Conservation (phyloP, 78 protist species). For the Dictyostelium purpureum region DNA sequence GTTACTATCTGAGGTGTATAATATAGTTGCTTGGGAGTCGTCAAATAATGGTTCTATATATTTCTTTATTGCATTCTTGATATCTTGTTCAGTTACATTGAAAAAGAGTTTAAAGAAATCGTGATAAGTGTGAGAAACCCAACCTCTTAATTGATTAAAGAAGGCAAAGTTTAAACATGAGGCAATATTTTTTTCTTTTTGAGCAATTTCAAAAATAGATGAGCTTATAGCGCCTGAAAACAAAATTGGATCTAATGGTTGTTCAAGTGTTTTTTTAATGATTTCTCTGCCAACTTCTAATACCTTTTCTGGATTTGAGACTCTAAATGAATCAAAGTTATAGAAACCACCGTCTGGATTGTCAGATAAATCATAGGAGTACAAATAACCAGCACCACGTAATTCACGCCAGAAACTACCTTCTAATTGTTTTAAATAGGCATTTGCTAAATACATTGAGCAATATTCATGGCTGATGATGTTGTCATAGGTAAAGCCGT, state of each 20-base stretch:
- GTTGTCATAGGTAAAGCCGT: not conserved
- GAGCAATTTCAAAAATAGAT: not conserved
- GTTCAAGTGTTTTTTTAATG: not conserved
- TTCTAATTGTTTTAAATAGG: constrained; percentile 53
- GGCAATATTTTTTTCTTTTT: not conserved
- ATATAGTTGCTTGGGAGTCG: not conserved
- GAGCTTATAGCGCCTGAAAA: not conserved
- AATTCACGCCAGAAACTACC: constrained; percentile 77
- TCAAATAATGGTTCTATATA: not conserved
- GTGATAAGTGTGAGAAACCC: not conserved
- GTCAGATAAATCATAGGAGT: constrained; percentile 8
- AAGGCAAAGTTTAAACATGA: not conserved
- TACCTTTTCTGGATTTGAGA: not conserved
- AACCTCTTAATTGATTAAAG: not conserved
- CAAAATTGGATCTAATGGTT: not conserved
- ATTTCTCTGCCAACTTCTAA: not conserved
- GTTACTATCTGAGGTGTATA: not conserved
- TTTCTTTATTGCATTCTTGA: not conserved
- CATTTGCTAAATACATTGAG: not conserved
- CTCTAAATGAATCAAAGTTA: not conserved
- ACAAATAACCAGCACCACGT: constrained; percentile 82
- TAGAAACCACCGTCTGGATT: constrained; percentile 41
- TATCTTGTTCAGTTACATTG: not conserved
- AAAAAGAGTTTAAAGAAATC: not conserved
- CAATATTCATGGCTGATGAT: constrained; percentile 8